A percentile compares a stretch with the other conserved stretches of the same genome.
phyloP scores from a whole-genome alignment of 2,329 filamentous ascomycete species.

The Aspergillus fumigatus region DNA sequence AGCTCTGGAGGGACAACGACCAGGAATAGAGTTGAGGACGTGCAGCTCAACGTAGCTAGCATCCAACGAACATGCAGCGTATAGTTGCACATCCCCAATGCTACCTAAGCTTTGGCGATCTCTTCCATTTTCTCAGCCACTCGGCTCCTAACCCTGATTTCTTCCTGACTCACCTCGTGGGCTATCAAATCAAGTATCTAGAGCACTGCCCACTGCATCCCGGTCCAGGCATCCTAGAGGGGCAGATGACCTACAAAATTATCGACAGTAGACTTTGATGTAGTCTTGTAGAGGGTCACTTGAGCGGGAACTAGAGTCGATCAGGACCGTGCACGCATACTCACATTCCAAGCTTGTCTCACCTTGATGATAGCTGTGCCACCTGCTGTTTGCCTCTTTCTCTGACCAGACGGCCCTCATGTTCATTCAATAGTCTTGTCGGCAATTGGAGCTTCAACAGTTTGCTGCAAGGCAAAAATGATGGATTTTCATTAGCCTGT shows the following conservation, averaged over 20 bases:
- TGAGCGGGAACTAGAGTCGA: conserved; percentile 24
- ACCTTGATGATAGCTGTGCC: neutral
- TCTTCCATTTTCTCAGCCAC: neutral
- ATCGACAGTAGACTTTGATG: neutral
- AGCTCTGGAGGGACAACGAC: too few species aligned
- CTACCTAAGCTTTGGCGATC: neutral
- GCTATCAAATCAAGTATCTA: neutral
- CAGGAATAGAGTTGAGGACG: neutral
- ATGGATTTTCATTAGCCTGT: neutral
- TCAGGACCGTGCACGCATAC: conserved; percentile 24
- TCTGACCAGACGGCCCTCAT: neutral
- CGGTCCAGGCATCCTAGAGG: neutral
- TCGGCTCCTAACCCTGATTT: neutral
- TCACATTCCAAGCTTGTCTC: conserved; percentile 4
- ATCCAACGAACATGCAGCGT: neutral
- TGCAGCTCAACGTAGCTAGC: neutral
- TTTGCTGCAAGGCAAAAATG: neutral
- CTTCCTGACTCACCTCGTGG: neutral
- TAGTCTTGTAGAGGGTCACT: conserved; percentile 18
- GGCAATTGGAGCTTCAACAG: neutral
- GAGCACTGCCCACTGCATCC: neutral
- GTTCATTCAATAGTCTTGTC: neutral
- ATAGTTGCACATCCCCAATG: neutral
- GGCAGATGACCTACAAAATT: neutral
- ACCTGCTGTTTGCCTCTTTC: neutral